phyloP scores from a whole-genome alignment of 2,329 filamentous ascomycete genomes.

The Capronia americana region DNA sequence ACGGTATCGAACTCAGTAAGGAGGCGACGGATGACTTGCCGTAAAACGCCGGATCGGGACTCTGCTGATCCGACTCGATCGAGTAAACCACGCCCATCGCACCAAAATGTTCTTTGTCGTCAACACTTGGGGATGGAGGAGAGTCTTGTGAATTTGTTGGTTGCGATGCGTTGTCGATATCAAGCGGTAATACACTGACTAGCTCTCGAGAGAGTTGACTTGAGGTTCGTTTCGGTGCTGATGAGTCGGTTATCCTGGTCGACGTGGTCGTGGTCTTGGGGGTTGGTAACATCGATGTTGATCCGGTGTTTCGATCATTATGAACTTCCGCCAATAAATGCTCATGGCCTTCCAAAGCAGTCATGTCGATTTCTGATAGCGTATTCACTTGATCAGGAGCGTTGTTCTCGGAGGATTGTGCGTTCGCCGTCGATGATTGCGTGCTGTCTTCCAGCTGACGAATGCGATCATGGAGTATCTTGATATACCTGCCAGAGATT shows the following conservation, averaged over 20 bases:
- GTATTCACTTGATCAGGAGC: background rate
- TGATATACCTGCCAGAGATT: slow-evolving; percentile 1
- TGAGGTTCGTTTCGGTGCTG: too few species aligned
- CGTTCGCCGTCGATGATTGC: background rate
- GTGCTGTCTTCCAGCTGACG: slow-evolving; percentile 2
- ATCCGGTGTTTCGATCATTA: too few species aligned
- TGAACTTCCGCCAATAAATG: too few species aligned
- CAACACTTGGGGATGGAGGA: background rate
- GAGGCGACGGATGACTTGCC: slow-evolving; percentile 7
- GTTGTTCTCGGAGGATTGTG: background rate
- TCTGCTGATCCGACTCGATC: background rate
- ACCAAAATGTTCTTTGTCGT: background rate
- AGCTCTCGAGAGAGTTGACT: too few species aligned
- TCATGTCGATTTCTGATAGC: background rate
- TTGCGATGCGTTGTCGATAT: background rate
- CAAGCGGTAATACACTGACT: background rate
- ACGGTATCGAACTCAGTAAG: slow-evolving; percentile 1
- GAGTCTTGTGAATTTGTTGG: background rate
- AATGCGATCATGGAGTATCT: slow-evolving; percentile 9
- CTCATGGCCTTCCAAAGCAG: too few species aligned
- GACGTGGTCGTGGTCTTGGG: too few species aligned
- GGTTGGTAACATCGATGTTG: too few species aligned
- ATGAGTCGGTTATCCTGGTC: too few species aligned
- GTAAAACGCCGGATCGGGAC: slow-evolving; percentile 4
- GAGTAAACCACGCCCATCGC: slow-evolving; percentile 8